Evolutionary conservation across 2,329 filamentous ascomycete species (phyloP), one percentile per base, ranked within the genome.

Genomic region (Aspergillus hiratsukae): DNA sequence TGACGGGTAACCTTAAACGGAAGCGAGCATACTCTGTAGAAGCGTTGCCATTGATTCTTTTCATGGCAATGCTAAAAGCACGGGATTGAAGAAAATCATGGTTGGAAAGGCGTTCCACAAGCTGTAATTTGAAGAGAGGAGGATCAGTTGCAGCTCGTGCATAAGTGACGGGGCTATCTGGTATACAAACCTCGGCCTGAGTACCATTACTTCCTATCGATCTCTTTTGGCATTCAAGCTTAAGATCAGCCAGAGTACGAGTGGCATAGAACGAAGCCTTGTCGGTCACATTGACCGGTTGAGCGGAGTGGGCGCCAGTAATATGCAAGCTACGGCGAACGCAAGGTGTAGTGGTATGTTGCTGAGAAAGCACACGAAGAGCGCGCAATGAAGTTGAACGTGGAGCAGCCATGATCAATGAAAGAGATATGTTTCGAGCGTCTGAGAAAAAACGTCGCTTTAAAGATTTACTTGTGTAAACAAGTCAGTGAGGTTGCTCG

Each of bases 261-360:
- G 81, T 78, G 35, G 79, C 73, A 57, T 81, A 81, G 55, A 78
- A 67, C 45, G 77, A 76, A 19, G 80, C 75, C 64, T 80, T 80
- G 63, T 83, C 81, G 31, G 77, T 68, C 65, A 79, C 65, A 71
- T 76, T 72, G 76, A 73, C 65, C 69, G 76, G 61, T 74, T 82
- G 66, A 58, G 80, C 83, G 51, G 82, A 83, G 28, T 83, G 77
- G 41, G 80, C 80, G 54, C 83, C 83, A 37, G 84, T 86, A 75
- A 86, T 84, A 73, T 83, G 81, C 51, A 86, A 78, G 55, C 72
- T 70, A 62, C 84, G 83, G 63, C 74, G 75, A 56, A 70, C 60
- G 54, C 62, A 58, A 25, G 75, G 68, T 25, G 66, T 63, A 48
- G 69, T 64, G 8, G 63, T 64, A 54, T 67, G 65, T 50, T 75